A percentile compares a stretch with the other conserved stretches of the same genome.
These are phyloP conservation scores for Penicillium sp. DNA, from an alignment of 2,329 filamentous ascomycete species.

Conservation along the genomic window DNA sequence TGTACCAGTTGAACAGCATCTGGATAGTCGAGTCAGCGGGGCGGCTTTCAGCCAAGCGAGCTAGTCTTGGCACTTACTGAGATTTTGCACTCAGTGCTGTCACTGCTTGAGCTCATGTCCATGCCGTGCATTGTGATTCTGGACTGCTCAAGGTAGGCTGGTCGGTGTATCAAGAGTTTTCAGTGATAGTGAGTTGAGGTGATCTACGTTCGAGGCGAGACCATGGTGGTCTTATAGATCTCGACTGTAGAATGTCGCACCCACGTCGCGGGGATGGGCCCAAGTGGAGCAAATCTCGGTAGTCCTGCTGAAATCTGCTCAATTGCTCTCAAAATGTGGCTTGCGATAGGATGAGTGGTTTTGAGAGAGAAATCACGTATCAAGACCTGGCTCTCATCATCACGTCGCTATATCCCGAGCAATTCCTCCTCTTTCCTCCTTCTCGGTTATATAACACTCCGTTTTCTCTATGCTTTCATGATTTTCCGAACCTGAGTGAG, in stretches of 20 bases:
- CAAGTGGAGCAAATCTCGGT: slow-evolving; percentile 12
- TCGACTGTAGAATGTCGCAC: neutral
- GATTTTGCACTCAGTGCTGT: slow-evolving; percentile 29
- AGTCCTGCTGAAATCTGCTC: slow-evolving; percentile 22
- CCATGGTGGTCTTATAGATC: slow-evolving; percentile 12
- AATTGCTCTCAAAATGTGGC: slow-evolving; percentile 20
- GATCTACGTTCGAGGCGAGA: neutral
- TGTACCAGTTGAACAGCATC: slow-evolving; percentile 40
- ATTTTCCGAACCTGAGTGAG: neutral
- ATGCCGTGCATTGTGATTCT: slow-evolving; percentile 25
- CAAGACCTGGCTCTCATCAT: neutral
- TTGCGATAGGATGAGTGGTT: neutral
- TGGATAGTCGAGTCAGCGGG: slow-evolving; percentile 13
- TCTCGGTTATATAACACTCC: neutral
- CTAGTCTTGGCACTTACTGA: slow-evolving; percentile 31
- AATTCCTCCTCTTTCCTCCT: neutral
- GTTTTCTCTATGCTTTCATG: neutral
- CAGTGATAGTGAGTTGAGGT: neutral
- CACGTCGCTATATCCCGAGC: neutral
- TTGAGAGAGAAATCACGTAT: neutral
- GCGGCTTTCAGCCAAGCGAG: slow-evolving; percentile 2
- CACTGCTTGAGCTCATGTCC: slow-evolving; percentile 27
- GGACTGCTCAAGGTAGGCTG: neutral
- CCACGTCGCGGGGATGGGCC: neutral
- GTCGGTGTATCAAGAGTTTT: neutral